phyloP scores from a whole-genome alignment of 2,329 filamentous ascomycete genomes.

The Ceratocystis cubensis region DNA sequence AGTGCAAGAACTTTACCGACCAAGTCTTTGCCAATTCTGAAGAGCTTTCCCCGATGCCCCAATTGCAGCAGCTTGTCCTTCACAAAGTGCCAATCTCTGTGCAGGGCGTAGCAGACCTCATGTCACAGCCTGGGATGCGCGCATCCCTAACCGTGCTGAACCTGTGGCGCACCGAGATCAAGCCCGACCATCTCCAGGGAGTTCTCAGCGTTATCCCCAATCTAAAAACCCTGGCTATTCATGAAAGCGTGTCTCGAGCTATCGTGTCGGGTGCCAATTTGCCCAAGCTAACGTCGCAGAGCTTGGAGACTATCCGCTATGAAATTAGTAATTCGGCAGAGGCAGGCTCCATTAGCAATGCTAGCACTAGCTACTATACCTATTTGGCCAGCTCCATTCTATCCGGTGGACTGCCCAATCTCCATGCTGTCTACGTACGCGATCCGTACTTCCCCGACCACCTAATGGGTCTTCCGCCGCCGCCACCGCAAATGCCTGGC shows the following conservation, averaged over 20 bases:
- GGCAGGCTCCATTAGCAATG: slow-evolving; percentile 44
- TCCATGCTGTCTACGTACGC: slow-evolving; percentile 71
- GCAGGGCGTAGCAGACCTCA: slow-evolving; percentile 55
- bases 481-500: slow-evolving; percentile 46
- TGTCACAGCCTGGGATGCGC: slow-evolving; percentile 48
- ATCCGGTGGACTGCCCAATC: slow-evolving; percentile 57
- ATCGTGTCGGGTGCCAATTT: slow-evolving; percentile 37
- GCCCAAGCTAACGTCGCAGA: slow-evolving; percentile 54
- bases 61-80: slow-evolving; percentile 60
- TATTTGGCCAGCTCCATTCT: slow-evolving; percentile 79
- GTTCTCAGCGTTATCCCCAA: slow-evolving; percentile 46
- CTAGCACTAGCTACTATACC: slow-evolving; percentile 58
- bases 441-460: slow-evolving; percentile 73
- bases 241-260: slow-evolving; percentile 37
- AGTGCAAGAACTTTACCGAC: slow-evolving; percentile 60
- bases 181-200: slow-evolving; percentile 46
- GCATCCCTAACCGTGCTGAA: slow-evolving; percentile 54
- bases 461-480: slow-evolving; percentile 56
- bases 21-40: slow-evolving; percentile 57
- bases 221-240: slow-evolving; percentile 45
- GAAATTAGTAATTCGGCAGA: slow-evolving; percentile 57
- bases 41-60: slow-evolving; percentile 58
- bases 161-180: slow-evolving; percentile 59
- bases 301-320: slow-evolving; percentile 62
- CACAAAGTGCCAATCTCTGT: slow-evolving; percentile 62